Evolutionary conservation across 257 asterid genomes (phyloP).

Genomic region (Solanum appendiculatum): DNA sequence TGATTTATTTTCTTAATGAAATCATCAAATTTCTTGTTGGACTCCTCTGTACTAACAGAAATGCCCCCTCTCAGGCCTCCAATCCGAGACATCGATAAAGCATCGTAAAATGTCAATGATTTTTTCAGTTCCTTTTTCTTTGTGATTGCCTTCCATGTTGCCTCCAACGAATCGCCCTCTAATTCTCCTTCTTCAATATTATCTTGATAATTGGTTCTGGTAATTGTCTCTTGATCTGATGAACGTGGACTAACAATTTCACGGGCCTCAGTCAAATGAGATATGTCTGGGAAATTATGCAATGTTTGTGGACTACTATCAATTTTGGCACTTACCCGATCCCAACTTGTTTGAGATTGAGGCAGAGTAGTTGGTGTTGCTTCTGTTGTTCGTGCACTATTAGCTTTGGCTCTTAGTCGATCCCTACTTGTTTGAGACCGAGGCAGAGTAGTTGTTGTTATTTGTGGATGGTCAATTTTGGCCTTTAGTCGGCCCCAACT

Average conservation of each 20-base stretch:
- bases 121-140: conserved; percentile 28
- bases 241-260: neutral
- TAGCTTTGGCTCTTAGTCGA: neutral
- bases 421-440: neutral
- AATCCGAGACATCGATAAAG: conserved; percentile 25
- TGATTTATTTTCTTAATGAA: conserved; percentile 48
- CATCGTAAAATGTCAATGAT: conserved; percentile 45
- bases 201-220: neutral
- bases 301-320: neutral
- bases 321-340: neutral
- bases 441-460: neutral
- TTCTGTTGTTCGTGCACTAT: neutral
- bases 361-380: neutral
- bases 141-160: conserved; percentile 49
- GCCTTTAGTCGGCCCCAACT: neutral
- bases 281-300: neutral
- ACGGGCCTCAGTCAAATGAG: neutral
- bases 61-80: conserved; percentile 52
- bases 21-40: conserved; percentile 40
- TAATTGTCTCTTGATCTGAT: neutral
- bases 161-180: conserved; percentile 42
- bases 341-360: neutral
- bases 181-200: neutral
- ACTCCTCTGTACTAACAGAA: conserved; percentile 33
- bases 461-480: neutral